A percentile compares a stretch with the other conserved stretches of the same genome.
Evolutionary conservation across 257 asterid genomes (phyloP).

Genomic region (Schizonepeta tenuifolia): DNA sequence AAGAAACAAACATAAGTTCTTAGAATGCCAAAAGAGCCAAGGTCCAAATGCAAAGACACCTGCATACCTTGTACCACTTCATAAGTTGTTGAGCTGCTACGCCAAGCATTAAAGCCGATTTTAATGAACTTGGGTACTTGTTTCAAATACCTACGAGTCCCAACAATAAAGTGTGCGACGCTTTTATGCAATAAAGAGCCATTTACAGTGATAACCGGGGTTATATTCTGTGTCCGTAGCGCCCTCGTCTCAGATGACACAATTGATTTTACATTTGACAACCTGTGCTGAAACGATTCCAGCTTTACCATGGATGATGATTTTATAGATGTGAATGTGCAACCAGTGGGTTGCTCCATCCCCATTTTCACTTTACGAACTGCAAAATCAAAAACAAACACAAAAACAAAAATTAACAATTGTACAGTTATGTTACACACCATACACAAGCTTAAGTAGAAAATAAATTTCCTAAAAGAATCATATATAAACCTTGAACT

Average conservation of each 20-base stretch:
- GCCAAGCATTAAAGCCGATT: conserved; percentile 74
- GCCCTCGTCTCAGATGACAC: conserved; percentile 80
- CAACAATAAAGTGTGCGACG: conserved; percentile 64
- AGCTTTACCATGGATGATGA: conserved; percentile 64
- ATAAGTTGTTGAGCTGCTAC: conserved; percentile 63
- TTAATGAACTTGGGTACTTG: conserved; percentile 76
- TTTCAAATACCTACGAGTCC: conserved; percentile 74
- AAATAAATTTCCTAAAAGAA: conserved; percentile 22
- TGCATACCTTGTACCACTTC: conserved; percentile 82
- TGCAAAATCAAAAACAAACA: conserved; percentile 40
- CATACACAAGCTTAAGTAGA: conserved; percentile 20
- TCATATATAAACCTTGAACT: conserved; percentile 70
- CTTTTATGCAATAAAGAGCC: conserved; percentile 70
- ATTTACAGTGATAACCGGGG: conserved; percentile 58
- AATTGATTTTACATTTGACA: conserved; percentile 70
- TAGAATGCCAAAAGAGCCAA: background rate
- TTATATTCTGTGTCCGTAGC: conserved; percentile 51
- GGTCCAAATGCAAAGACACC: background rate
- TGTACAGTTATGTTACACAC: background rate
- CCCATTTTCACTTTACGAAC: conserved; percentile 93
- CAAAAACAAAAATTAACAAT: background rate
- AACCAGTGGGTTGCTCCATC: conserved; percentile 86
- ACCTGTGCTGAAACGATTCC: conserved; percentile 64
- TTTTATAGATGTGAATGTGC: conserved; percentile 72
- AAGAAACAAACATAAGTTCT: background rate